Base-by-base conservation (phyloP, 169 alveolate species). In the Theileria orientalis region DNA sequence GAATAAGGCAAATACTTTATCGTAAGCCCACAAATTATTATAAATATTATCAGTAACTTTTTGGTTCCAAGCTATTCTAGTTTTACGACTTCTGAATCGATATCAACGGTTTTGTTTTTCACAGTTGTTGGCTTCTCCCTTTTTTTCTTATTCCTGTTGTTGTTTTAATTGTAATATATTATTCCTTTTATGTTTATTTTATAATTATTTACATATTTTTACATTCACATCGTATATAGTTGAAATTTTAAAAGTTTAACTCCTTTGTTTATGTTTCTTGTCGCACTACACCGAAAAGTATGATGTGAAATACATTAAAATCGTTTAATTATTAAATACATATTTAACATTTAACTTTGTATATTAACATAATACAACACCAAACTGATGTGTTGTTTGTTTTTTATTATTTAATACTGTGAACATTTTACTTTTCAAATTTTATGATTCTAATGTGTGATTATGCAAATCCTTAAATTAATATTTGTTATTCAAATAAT, bases 51-150 rank as follows among this genome's bases (percentile, higher is more conserved):
- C 35, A 63, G 72, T 1, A 42, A 63, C 35, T 42, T 63, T 63
- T 16, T 63, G 59, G 35, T 47, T 1, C 56, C 33, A 5, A 63
- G 21, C 14, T 68, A 40, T n/a, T 35, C 76, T 14, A 6, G 35
- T 23, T 40, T 68, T 23, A 44, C 76, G 5, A 23, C 73, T 23
- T 29, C 76, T 7, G 76, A 68, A 11, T 23, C 76, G n/a, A 41
- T 35, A 23, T 35, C 76, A 29, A 23, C 56, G 2, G 16, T 25
- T 7, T 30, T 52, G 0, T 68, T 68, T 27, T 35, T 68, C 33
- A 32, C 49, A 9, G 61, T 68, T 2, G 6, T 51, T 3, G 1
- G 13, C n/a, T 68, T 44, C n/a, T 74, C 33, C 33, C 0, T 46
- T 5, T 11, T 68, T 27, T 68, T 68, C 66, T 51, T 3, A 2